Base-by-base conservation (phyloP, 129 eudicot species). In the Escallonia herrerae region DNA sequence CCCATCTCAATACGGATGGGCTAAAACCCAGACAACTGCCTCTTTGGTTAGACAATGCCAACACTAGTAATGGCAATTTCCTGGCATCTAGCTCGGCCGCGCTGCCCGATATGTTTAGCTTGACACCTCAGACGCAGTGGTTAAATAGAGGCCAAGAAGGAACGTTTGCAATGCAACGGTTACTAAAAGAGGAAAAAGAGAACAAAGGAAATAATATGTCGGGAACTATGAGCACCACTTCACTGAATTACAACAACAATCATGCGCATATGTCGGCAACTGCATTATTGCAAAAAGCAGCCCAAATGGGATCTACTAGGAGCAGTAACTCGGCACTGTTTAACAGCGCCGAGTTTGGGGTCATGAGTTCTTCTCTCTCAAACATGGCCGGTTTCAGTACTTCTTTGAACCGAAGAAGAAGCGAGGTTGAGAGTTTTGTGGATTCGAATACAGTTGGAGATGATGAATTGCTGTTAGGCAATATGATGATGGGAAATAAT, bases 241-340 rank as follows among this genome's bases (percentile, higher is more conserved):
- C 95, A 15, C n/a, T 86, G 66, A 83, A 76, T 49, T 82, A 75
- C 68, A 63, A 41, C 37, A 51, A 54, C 12, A 60, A 73, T 38
- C 74, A 80, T 61, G 72, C 74, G 3, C 89, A 74, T 8, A 83
- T 90, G 90, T 90, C 91, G 3, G 97, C 97, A 12, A 90, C 97
- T 0, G 95, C 89, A 4, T 74, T 90, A 43, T 64, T 90, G 33
- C 95, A 86, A 33, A 90, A 81, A 64, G 97, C 97, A 40, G 89
- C 97, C 22, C 85, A 80, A 44, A 79, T 86, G 71, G 97, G 91
- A 43, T 76, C 95, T 7, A 79, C 91, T 33, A 81, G 90, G 52
- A 77, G 77, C 60, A 66, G 55, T 57, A 50, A 74, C 51, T 65
- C 78, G 37, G 14, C 76, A 3, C 14, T 82, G 2, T 78, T 71